phyloP scores from a whole-genome alignment of 139 green algal species.

The Volvox africanus region DNA sequence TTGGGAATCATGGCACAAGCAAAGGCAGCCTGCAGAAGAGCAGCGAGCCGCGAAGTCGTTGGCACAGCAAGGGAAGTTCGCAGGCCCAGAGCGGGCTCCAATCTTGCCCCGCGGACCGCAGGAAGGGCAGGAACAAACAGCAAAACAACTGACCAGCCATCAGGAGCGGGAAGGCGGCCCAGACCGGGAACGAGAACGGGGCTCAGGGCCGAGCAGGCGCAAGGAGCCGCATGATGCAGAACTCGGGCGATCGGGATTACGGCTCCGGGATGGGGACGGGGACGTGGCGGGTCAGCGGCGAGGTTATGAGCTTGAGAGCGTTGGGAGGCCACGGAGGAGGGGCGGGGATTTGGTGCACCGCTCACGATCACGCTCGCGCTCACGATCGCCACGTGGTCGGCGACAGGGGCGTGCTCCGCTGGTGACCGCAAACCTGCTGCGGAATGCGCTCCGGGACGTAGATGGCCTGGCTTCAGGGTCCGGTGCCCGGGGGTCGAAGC shows the following conservation, averaged over 20 bases:
- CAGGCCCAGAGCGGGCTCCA: not conserved
- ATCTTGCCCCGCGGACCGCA: not conserved
- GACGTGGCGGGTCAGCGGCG: not conserved
- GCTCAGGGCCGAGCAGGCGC: not conserved
- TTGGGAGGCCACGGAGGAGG: not conserved
- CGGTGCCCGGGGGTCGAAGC: not conserved
- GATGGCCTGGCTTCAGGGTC: not conserved
- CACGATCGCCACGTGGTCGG: constrained; percentile 11
- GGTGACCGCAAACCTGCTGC: constrained; percentile 10
- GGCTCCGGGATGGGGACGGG: not conserved
- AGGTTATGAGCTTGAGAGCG: not conserved
- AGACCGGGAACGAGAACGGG: constrained; percentile 12
- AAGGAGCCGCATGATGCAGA: not conserved
- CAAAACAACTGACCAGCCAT: not conserved
- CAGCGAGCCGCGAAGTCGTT: not conserved
- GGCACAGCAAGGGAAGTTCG: not conserved
- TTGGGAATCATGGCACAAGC: not conserved
- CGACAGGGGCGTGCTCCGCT: not conserved
- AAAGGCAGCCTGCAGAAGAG: not conserved
- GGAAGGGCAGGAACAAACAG: not conserved
- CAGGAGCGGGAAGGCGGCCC: not conserved
- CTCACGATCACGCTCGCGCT: constrained; percentile 20
- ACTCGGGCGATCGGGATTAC: not conserved
- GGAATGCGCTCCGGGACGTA: not conserved
- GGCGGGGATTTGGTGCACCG: not conserved